Evolutionary conservation across 2,329 filamentous ascomycete genomes (phyloP).

Genomic region (Fusarium vanettenii): DNA sequence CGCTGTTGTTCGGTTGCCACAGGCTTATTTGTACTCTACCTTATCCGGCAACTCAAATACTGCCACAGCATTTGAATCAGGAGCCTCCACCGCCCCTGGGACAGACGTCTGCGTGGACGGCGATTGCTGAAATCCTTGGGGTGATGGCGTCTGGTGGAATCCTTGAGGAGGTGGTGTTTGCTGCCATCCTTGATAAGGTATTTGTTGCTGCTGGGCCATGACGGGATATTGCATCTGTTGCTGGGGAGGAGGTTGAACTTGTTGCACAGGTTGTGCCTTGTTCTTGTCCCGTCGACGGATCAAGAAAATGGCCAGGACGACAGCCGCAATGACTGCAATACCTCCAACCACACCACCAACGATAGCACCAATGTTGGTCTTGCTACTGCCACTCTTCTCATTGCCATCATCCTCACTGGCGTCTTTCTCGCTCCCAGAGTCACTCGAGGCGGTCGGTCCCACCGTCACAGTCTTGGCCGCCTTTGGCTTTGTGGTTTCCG

Average conservation of each 20-base stretch:
- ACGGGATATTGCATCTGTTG: constrained; percentile 17
- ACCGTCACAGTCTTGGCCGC: not conserved
- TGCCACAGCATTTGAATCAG: constrained; percentile 2
- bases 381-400: not conserved
- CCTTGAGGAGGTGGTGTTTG: not conserved
- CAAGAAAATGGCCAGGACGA: constrained; percentile 17
- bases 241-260: constrained; percentile 4
- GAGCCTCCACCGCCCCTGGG: constrained; percentile 12
- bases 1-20: not conserved
- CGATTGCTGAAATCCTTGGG: constrained; percentile 16
- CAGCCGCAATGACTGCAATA: constrained; percentile 9
- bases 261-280: not conserved
- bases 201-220: constrained; percentile 14
- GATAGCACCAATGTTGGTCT: constrained; percentile 18
- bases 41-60: constrained; percentile 20
- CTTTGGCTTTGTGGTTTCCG: not conserved
- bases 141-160: not conserved
- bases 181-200: constrained; percentile 24
- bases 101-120: constrained; percentile 1
- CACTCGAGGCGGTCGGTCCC: not conserved
- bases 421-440: not conserved
- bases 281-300: constrained; percentile 30
- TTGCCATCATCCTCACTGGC: not conserved
- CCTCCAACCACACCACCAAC: constrained; percentile 31
- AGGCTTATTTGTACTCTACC: not conserved